These are phyloP conservation scores for Amauroascus verrucosus DNA, from an alignment of 2,329 filamentous ascomycete genomes.

Conservation along the genomic window DNA sequence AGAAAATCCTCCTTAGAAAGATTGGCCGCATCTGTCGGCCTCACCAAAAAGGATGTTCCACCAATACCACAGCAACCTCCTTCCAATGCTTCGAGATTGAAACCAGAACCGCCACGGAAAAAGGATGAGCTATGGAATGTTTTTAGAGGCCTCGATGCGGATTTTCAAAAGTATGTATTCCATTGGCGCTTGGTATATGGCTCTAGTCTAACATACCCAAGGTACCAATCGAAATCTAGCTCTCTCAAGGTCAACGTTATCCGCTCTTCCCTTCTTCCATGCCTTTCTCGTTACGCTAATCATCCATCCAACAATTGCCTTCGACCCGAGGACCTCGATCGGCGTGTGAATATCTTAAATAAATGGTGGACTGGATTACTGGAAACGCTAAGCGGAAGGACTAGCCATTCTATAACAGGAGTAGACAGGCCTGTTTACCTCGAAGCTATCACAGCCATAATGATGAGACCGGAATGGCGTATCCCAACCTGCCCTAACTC, in stretches of 20 bases:
- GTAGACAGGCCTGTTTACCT: slow-evolving; percentile 74
- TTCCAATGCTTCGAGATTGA: slow-evolving; percentile 17
- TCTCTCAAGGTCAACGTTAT: slow-evolving; percentile 66
- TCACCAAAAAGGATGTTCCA: slow-evolving; percentile 39
- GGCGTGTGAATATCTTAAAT: slow-evolving; percentile 66
- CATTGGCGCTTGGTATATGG: background rate
- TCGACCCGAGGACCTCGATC: slow-evolving; percentile 69
- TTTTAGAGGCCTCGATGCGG: slow-evolving; percentile 58
- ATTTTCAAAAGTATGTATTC: slow-evolving; percentile 51
- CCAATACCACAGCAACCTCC: slow-evolving; percentile 39
- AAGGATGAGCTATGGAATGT: slow-evolving; percentile 61
- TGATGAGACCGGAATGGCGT: slow-evolving; percentile 84
- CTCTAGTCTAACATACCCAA: slow-evolving; percentile 20
- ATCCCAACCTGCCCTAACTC: slow-evolving; percentile 50
- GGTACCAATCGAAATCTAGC: slow-evolving; percentile 63
- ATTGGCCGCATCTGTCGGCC: slow-evolving; percentile 32
- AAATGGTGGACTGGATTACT: slow-evolving; percentile 83
- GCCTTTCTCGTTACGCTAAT: slow-evolving; percentile 58
- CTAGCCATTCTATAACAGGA: slow-evolving; percentile 66
- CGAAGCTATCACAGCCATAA: slow-evolving; percentile 68
- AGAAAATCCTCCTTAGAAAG: slow-evolving; percentile 39
- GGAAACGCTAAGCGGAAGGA: slow-evolving; percentile 67
- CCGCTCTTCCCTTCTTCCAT: slow-evolving; percentile 61
- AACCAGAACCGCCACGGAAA: slow-evolving; percentile 40
- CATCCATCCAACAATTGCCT: slow-evolving; percentile 58